phyloP scores from a whole-genome alignment of 352 stramenopile genomes.

The Phytophthora aleatoria region DNA sequence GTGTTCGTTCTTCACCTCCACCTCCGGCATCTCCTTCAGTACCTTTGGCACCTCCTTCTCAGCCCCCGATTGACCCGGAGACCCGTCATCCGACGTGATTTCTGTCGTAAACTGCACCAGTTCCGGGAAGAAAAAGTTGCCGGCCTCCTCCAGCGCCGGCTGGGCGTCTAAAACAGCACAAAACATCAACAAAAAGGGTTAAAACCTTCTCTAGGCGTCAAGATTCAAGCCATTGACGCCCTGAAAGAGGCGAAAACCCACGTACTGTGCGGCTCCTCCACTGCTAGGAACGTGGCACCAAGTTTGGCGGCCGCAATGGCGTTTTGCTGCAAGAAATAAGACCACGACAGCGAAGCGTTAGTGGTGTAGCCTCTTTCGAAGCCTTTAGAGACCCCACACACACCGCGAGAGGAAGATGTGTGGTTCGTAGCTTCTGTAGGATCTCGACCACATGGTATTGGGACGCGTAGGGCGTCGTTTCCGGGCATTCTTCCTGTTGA shows the following conservation, averaged over 20 bases:
- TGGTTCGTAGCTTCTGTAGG: slow-evolving; percentile 56
- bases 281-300: slow-evolving; percentile 52
- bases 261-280: slow-evolving; percentile 71
- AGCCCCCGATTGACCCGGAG: background rate
- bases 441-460: slow-evolving; percentile 63
- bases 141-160: slow-evolving; percentile 51
- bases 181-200: background rate
- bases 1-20: slow-evolving; percentile 19
- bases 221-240: background rate
- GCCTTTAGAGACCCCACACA: slow-evolving; percentile 12
- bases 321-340: slow-evolving; percentile 37
- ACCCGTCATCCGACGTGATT: slow-evolving; percentile 23
- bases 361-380: background rate
- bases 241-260: background rate
- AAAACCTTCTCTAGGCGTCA: background rate
- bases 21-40: slow-evolving; percentile 23
- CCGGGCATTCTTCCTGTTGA: slow-evolving; percentile 49
- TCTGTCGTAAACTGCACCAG: slow-evolving; percentile 38
- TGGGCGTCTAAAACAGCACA: slow-evolving; percentile 50
- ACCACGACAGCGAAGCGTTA: background rate
- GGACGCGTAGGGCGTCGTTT: slow-evolving; percentile 52
- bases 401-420: slow-evolving; percentile 35
- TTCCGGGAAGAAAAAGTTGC: slow-evolving; percentile 43
- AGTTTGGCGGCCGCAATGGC: slow-evolving; percentile 38
- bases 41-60: slow-evolving; percentile 4